Evolutionary conservation across 2,329 filamentous ascomycete genomes (phyloP).

Genomic region (Aureobasidium namibiae): DNA sequence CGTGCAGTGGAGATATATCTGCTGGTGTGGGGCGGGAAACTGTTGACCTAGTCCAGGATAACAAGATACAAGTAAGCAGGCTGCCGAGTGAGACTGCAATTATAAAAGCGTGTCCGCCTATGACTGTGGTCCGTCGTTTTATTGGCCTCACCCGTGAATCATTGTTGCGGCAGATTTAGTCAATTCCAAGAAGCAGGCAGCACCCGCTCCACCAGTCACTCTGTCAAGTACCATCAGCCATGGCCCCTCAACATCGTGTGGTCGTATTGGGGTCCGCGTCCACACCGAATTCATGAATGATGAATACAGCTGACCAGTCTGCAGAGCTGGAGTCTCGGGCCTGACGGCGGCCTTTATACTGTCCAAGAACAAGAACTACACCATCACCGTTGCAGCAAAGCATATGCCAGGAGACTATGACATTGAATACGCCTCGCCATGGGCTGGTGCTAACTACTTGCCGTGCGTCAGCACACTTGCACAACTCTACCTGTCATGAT

Average conservation of each 20-base stretch:
- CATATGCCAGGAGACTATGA: conserved; percentile 93
- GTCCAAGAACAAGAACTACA: conserved; percentile 47
- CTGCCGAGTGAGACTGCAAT: background rate
- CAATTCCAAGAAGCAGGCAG: background rate
- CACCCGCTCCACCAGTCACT: background rate
- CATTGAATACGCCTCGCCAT: conserved; percentile 82
- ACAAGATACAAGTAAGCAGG: background rate
- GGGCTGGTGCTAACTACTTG: conserved; percentile 75
- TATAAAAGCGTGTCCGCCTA: background rate
- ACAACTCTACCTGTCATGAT: background rate
- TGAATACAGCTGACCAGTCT: conserved; percentile 27
- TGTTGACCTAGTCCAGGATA: background rate
- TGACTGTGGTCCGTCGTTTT: background rate
- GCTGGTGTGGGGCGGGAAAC: conserved; percentile 1
- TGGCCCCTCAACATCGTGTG: conserved; percentile 26
- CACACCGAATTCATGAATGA: background rate
- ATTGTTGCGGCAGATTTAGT: background rate
- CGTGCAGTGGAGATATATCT: background rate
- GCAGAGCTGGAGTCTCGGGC: conserved; percentile 52
- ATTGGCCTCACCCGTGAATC: background rate
- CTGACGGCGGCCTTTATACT: conserved; percentile 57
- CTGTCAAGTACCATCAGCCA: background rate
- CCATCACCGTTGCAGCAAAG: conserved; percentile 68
- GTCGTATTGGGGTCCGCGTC: conserved; percentile 40
- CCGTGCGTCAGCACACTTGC: conserved; percentile 32